Conservation (phyloP, 2,329 filamentous ascomycete species). For the Ophiostoma montium region DNA sequence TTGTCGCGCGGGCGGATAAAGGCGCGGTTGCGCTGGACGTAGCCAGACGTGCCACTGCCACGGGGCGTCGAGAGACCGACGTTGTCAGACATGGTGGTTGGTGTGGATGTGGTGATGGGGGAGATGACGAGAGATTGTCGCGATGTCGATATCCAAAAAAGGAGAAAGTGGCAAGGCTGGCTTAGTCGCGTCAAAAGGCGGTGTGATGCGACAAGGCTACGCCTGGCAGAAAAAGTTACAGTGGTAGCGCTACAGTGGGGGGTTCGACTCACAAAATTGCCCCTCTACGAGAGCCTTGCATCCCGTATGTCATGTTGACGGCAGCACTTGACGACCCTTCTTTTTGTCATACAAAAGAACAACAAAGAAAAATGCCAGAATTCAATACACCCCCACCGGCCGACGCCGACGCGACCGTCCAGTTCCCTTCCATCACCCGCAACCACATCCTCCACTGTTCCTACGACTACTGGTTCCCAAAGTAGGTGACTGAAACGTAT, state of each 20-base stretch:
- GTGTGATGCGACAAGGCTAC: slow-evolving; percentile 6
- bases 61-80: slow-evolving; percentile 90
- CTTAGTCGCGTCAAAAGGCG: slow-evolving; percentile 1
- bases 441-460: slow-evolving; percentile 89
- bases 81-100: slow-evolving; percentile 72
- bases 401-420: slow-evolving; percentile 25
- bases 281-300: not conserved
- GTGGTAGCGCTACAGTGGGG: not conserved
- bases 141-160: no score
- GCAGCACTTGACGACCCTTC: no score
- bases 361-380: slow-evolving; percentile 19
- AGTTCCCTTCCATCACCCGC: slow-evolving; percentile 72
- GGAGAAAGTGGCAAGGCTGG: not conserved
- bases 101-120: not conserved
- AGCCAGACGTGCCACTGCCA: slow-evolving; percentile 91
- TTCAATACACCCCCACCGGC: slow-evolving; percentile 8
- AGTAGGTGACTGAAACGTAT: no score
- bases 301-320: no score
- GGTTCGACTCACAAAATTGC: slow-evolving; percentile 7
- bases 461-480: slow-evolving; percentile 81
- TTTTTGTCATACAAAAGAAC: not conserved
- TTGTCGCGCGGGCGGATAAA: slow-evolving; percentile 75
- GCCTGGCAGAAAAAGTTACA: slow-evolving; percentile 4
- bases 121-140: not conserved
- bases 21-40: slow-evolving; percentile 91